A percentile compares a stretch with the other conserved stretches of the same genome.
Evolutionary conservation across 2,329 filamentous ascomycete genomes (phyloP).

Genomic region (Diplodia corticola): DNA sequence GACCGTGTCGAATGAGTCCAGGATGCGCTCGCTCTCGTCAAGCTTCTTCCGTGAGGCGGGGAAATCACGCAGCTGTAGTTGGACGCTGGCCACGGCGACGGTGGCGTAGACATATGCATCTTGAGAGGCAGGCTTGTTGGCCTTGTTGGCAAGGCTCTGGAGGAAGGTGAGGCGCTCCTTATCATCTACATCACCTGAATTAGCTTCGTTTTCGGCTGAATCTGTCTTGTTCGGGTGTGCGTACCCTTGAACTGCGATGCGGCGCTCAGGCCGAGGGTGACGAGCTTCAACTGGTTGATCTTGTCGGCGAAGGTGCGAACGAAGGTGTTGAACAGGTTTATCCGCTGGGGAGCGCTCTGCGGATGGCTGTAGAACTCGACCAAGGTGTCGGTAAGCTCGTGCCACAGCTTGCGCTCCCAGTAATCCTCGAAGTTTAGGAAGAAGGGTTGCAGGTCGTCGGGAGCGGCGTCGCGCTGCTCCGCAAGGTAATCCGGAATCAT

Average conservation of each 20-base stretch:
- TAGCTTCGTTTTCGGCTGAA: background rate
- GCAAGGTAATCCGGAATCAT: conserved; percentile 89
- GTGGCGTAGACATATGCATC: conserved; percentile 94
- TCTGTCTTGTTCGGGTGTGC: background rate
- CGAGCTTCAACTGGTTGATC: conserved; percentile 98
- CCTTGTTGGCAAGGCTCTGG: conserved; percentile 77
- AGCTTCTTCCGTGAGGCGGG: conserved; percentile 85
- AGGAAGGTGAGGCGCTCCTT: conserved; percentile 84
- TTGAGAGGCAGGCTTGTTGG: conserved; percentile 88
- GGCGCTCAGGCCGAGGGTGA: conserved; percentile 83
- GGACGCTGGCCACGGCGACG: conserved; percentile 84
- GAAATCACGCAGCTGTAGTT: conserved; percentile 75
- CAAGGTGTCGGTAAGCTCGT: conserved; percentile 90
- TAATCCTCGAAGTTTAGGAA: conserved; percentile 92
- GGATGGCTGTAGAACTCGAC: conserved; percentile 84
- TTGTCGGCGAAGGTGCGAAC: conserved; percentile 95
- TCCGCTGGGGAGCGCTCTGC: conserved; percentile 77
- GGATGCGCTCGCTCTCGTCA: conserved; percentile 80
- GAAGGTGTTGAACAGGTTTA: conserved; percentile 91
- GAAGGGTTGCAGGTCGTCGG: conserved; percentile 81
- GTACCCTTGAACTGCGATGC: conserved; percentile 79
- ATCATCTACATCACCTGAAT: conserved; percentile 63
- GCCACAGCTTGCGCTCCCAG: conserved; percentile 99
- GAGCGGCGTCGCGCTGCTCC: conserved; percentile 83
- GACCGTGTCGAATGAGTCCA: conserved; percentile 91